phyloP scores from a whole-genome alignment of 2,329 filamentous ascomycete genomes.

The Westerdykella aurantiaca region DNA sequence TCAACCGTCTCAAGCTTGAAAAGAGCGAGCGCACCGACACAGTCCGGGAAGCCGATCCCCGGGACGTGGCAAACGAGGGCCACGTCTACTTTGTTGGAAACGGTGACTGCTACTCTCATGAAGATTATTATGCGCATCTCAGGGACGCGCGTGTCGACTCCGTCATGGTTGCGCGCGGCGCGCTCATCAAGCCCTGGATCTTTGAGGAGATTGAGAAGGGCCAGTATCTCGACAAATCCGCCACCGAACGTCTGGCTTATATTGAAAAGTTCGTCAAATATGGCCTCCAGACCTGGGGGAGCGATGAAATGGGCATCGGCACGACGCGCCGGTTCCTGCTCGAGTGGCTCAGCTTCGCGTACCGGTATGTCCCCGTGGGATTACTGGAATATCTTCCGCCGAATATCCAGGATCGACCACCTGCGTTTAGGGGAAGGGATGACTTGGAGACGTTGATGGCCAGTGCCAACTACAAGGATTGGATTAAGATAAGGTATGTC shows the following conservation, averaged over 20 bases:
- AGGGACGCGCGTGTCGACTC: slow-evolving; percentile 74
- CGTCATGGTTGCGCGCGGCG: slow-evolving; percentile 96
- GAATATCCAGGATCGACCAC: slow-evolving; percentile 81
- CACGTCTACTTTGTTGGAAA: slow-evolving; percentile 92
- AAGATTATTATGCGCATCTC: slow-evolving; percentile 76
- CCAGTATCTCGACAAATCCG: slow-evolving; percentile 93
- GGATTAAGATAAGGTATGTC: slow-evolving; percentile 91
- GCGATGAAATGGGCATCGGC: slow-evolving; percentile 88
- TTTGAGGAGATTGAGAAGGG: slow-evolving; percentile 92
- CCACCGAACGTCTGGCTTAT: slow-evolving; percentile 75
- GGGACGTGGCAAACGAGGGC: slow-evolving; percentile 61
- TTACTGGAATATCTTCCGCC: slow-evolving; percentile 84
- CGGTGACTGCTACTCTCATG: slow-evolving; percentile 90
- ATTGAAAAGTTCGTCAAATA: slow-evolving; percentile 87
- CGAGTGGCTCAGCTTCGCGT: slow-evolving; percentile 91
- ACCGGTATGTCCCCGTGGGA: slow-evolving; percentile 86
- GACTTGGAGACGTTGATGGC: slow-evolving; percentile 91
- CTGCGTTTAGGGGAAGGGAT: slow-evolving; percentile 74
- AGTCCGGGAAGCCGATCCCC: slow-evolving; percentile 66
- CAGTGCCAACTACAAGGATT: slow-evolving; percentile 89
- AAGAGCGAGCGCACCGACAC: slow-evolving; percentile 68
- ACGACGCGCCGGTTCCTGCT: slow-evolving; percentile 87
- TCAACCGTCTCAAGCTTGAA: slow-evolving; percentile 71
- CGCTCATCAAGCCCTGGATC: slow-evolving; percentile 95
- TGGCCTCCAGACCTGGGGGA: slow-evolving; percentile 90